phyloP scores from a whole-genome alignment of 2,329 filamentous ascomycete species.

The Aschersonia sp. region DNA sequence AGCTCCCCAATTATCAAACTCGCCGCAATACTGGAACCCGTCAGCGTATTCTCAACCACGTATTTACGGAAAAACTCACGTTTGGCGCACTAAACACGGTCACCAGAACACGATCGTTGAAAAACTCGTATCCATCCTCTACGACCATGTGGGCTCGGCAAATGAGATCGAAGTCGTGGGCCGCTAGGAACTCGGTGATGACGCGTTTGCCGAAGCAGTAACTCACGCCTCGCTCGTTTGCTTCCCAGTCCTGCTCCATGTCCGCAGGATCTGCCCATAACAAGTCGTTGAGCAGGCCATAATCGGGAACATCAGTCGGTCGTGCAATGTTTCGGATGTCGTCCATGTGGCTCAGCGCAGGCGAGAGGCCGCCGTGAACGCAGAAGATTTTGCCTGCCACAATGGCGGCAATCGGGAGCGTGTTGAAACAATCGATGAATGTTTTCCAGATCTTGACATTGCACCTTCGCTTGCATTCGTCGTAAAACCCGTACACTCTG shows the following conservation, averaged over 20 bases:
- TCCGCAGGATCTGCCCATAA: slow-evolving; percentile 97
- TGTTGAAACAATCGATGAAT: slow-evolving; percentile 94
- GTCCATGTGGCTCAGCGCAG: slow-evolving; percentile 90
- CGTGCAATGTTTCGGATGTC: slow-evolving; percentile 93
- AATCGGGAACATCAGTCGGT: slow-evolving; percentile 93
- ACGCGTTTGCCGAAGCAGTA: slow-evolving; percentile 99
- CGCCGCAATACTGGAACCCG: slow-evolving; percentile 68
- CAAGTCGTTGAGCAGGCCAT: slow-evolving; percentile 85
- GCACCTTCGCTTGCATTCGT: slow-evolving; percentile 91
- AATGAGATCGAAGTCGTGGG: slow-evolving; percentile 93
- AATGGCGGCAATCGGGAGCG: slow-evolving; percentile 86
- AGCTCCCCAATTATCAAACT: slow-evolving; percentile 98
- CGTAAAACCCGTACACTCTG: slow-evolving; percentile 92
- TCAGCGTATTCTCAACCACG: too few relatives aligned
- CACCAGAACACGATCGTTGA: slow-evolving; percentile 84
- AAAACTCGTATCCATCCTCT: slow-evolving; percentile 98
- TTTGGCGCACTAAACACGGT: slow-evolving; percentile 98
- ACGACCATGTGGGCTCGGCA: slow-evolving; percentile 99
- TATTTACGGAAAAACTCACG: slow-evolving; percentile 37
- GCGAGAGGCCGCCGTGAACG: slow-evolving; percentile 87
- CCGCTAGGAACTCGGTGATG: slow-evolving; percentile 86
- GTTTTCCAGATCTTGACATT: slow-evolving; percentile 99
- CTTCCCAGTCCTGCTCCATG: slow-evolving; percentile 96
- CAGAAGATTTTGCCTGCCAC: slow-evolving; percentile 97
- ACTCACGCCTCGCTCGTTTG: slow-evolving; percentile 90